phyloP scores from a whole-genome alignment of 2,329 filamentous ascomycete genomes.

The Hirsutella thompsonii region DNA sequence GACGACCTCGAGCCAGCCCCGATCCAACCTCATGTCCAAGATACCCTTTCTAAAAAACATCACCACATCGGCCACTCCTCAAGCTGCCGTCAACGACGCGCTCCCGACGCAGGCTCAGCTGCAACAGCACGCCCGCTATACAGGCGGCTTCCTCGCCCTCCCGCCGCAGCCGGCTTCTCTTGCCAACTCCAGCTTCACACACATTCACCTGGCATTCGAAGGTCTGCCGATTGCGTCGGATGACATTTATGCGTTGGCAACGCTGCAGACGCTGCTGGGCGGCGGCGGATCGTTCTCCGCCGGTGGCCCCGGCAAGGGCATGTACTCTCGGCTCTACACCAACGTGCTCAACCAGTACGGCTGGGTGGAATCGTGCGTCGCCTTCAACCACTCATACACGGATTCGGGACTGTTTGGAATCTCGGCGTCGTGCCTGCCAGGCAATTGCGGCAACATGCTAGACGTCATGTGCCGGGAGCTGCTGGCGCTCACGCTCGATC shows the following conservation, averaged over 20 bases:
- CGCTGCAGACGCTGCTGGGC: slow-evolving; percentile 87
- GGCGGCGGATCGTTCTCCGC: slow-evolving; percentile 95
- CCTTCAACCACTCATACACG: slow-evolving; percentile 96
- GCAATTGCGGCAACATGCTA: slow-evolving; percentile 69
- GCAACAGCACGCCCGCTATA: slow-evolving; percentile 63
- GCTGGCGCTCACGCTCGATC: slow-evolving; percentile 61
- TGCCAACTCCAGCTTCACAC: slow-evolving; percentile 66
- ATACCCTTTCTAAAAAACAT: slow-evolving; percentile 86
- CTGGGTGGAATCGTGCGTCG: slow-evolving; percentile 91
- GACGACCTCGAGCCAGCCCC: slow-evolving; percentile 9
- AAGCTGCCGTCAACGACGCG: slow-evolving; percentile 40
- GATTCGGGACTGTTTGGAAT: slow-evolving; percentile 95
- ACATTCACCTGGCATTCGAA: slow-evolving; percentile 94
- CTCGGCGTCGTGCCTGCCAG: slow-evolving; percentile 70
- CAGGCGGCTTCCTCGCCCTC: slow-evolving; percentile 81
- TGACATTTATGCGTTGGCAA: slow-evolving; percentile 93
- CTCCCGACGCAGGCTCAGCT: slow-evolving; percentile 36
- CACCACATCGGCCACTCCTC: slow-evolving; percentile 57
- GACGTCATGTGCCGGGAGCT: slow-evolving; percentile 93
- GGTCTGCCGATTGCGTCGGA: slow-evolving; percentile 79
- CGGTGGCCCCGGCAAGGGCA: slow-evolving; percentile 93
- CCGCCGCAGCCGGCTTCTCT: slow-evolving; percentile 71
- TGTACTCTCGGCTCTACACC: slow-evolving; percentile 96
- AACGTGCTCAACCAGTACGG: slow-evolving; percentile 96
- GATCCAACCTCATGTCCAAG: slow-evolving; percentile 56